A percentile compares a stretch with the other conserved stretches of the same genome.
Conservation (phyloP, 2,329 filamentous ascomycete genomes). For the Sclerotinia borealis region DNA sequence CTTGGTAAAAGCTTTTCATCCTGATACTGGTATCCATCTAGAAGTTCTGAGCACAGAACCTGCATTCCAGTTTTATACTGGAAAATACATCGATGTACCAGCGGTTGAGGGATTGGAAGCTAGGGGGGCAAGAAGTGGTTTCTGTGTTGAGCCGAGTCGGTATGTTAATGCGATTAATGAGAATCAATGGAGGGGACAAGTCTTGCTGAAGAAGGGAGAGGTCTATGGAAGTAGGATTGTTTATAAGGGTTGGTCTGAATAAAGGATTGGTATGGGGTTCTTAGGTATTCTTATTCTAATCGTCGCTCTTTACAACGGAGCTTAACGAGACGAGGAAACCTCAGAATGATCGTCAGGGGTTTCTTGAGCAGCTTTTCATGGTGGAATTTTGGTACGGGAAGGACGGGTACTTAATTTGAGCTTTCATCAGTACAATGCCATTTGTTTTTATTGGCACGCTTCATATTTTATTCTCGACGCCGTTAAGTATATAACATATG, state of each 20-base stretch:
- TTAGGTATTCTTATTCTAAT: too few species aligned
- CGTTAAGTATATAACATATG: neutral
- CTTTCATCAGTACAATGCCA: neutral
- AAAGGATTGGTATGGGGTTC: neutral
- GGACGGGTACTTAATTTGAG: neutral
- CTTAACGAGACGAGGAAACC: too few species aligned
- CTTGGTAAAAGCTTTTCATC: conserved; percentile 68
- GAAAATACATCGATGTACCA: conserved; percentile 74
- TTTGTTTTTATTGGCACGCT: neutral
- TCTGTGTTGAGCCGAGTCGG: conserved; percentile 88
- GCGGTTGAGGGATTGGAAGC: conserved; percentile 56
- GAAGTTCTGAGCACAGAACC: conserved; percentile 90
- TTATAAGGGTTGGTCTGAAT: conserved; percentile 76
- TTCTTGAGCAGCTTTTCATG: neutral
- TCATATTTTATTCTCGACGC: neutral
- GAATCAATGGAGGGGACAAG: conserved; percentile 71
- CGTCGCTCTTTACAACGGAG: too few species aligned
- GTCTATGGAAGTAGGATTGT: conserved; percentile 75
- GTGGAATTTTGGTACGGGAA: neutral
- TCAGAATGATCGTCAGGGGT: too few species aligned
- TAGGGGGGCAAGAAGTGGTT: conserved; percentile 63
- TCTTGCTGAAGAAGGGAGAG: conserved; percentile 76
- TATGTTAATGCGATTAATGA: conserved; percentile 87
- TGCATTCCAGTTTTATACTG: conserved; percentile 95
- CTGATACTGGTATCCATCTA: conserved; percentile 68